Conservation (phyloP, 106 monocot genomes). For the Platanthera zijinensis region DNA sequence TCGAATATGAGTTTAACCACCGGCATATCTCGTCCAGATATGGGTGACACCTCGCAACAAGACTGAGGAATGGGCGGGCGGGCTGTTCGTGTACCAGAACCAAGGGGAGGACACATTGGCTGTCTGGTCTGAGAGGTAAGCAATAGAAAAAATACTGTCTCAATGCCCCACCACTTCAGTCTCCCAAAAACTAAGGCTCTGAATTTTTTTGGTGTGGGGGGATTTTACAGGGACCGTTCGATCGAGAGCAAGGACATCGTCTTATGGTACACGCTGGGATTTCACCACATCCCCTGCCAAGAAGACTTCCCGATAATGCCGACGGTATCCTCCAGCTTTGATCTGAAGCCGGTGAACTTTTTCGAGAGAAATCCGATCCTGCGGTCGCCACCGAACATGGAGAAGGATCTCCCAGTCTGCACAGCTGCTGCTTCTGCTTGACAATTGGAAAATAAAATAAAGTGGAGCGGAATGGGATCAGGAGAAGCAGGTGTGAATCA, state of each 20-base stretch:
- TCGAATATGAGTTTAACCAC: too few relatives aligned
- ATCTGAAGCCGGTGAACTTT: conserved; percentile 88
- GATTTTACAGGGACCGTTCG: conserved; percentile 25
- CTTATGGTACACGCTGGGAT: conserved; percentile 64
- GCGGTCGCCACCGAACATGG: conserved; percentile 27
- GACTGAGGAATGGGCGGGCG: conserved; percentile 63
- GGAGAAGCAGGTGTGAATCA: background rate
- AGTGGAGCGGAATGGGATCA: background rate
- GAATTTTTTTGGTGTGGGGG: too few relatives aligned
- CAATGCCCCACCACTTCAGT: background rate
- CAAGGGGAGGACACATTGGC: conserved; percentile 58
- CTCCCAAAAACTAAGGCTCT: background rate
- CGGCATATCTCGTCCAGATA: conserved; percentile 14
- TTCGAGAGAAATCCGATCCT: conserved; percentile 85
- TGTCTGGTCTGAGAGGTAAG: conserved; percentile 41
- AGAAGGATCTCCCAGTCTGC: conserved; percentile 58
- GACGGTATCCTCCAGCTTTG: conserved; percentile 63
- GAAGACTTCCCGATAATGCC: conserved; percentile 88
- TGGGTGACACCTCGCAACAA: conserved; percentile 61
- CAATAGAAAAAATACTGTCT: background rate
- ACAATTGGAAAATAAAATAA: background rate
- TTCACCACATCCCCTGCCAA: conserved; percentile 64
- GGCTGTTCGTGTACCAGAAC: conserved; percentile 49
- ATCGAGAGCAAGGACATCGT: conserved; percentile 71
- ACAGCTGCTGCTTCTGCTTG: conserved; percentile 14